These are phyloP conservation scores for Plantago rigida DNA, from an alignment of 305 asterid species.

Conservation along the genomic window DNA sequence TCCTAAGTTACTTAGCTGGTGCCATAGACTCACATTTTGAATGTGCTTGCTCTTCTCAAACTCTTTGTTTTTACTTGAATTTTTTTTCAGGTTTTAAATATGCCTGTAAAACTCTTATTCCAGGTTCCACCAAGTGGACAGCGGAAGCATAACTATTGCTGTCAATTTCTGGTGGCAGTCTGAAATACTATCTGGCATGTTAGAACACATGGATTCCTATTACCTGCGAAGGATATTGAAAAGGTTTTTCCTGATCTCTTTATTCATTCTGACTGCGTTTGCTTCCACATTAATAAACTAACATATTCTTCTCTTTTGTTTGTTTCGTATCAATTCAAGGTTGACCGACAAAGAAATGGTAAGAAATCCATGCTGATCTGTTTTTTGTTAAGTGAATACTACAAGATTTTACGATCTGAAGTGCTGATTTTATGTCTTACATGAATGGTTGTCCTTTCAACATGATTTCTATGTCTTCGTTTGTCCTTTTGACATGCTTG, in stretches of 20 bases:
- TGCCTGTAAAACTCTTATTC: slow-evolving; percentile 24
- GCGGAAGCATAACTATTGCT: slow-evolving; percentile 71
- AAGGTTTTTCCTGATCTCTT: slow-evolving; percentile 40
- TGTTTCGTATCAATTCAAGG: slow-evolving; percentile 36
- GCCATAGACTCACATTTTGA: slow-evolving; percentile 7
- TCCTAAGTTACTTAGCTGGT: slow-evolving; percentile 18
- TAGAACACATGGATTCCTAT: slow-evolving; percentile 92
- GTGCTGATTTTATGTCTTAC: slow-evolving; percentile 17
- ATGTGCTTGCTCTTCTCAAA: slow-evolving; percentile 2
- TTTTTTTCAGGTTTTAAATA: slow-evolving; percentile 19
- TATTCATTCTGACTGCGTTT: slow-evolving; percentile 14
- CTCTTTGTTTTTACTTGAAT: too few species aligned
- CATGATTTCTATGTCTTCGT: slow-evolving; percentile 1
- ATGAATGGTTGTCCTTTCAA: slow-evolving; percentile 11
- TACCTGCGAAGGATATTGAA: slow-evolving; percentile 74
- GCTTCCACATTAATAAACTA: slow-evolving; percentile 26
- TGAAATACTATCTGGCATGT: slow-evolving; percentile 56
- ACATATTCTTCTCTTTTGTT: slow-evolving; percentile 28
- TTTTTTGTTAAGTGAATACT: slow-evolving; percentile 21
- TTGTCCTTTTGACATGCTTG: neutral
- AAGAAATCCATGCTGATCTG: slow-evolving; percentile 26
- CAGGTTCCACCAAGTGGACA: slow-evolving; percentile 99
- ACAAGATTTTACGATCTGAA: slow-evolving; percentile 12
- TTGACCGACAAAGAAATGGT: slow-evolving; percentile 84
- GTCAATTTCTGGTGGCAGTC: slow-evolving; percentile 97